Percentiles rank a stretch among this genome's conserved stretches.
Conservation (phyloP, 768 basidiomycete genomes). For the Boletus rex-veris region DNA sequence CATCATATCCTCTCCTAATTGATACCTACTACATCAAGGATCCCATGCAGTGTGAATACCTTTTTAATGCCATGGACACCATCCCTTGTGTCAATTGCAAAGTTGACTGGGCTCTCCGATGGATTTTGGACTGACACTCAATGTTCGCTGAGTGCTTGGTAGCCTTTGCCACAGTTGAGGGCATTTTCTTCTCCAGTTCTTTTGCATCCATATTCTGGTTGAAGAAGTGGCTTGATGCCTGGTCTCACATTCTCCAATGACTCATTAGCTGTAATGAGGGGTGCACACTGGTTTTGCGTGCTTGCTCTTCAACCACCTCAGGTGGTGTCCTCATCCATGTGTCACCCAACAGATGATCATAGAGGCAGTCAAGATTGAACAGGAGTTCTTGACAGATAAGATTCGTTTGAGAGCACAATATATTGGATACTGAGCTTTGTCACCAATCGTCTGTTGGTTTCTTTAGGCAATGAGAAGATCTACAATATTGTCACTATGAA, state of each 20-base stretch:
- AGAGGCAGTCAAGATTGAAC: constrained; percentile 83
- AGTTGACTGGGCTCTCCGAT: constrained; percentile 90
- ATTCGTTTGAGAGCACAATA: not conserved
- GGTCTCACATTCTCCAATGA: constrained; percentile 93
- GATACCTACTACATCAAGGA: constrained; percentile 95
- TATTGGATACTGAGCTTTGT: constrained; percentile 46
- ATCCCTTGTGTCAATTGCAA: constrained; percentile 91
- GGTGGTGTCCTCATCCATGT: constrained; percentile 76
- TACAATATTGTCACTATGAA: constrained; percentile 61
- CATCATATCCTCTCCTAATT: constrained; percentile 94
- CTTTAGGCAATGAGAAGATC: constrained; percentile 77
- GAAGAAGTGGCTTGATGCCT: constrained; percentile 99
- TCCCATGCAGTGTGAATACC: constrained; percentile 62
- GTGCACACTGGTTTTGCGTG: constrained; percentile 97
- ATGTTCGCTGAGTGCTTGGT: constrained; percentile 87
- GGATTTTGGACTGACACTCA: constrained; percentile 81
- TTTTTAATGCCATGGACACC: constrained; percentile 92
- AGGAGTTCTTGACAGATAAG: constrained; percentile 78
- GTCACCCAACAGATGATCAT: constrained; percentile 67
- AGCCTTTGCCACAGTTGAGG: constrained; percentile 94
- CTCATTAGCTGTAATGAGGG: constrained; percentile 95
- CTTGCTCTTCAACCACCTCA: constrained; percentile 79
- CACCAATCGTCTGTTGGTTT: constrained; percentile 81
- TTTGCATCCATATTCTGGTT: constrained; percentile 96
- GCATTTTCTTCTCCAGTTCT: constrained; percentile 94